phyloP scores from a whole-genome alignment of 2,329 filamentous ascomycete species.

The Bipolaris oryzae region DNA sequence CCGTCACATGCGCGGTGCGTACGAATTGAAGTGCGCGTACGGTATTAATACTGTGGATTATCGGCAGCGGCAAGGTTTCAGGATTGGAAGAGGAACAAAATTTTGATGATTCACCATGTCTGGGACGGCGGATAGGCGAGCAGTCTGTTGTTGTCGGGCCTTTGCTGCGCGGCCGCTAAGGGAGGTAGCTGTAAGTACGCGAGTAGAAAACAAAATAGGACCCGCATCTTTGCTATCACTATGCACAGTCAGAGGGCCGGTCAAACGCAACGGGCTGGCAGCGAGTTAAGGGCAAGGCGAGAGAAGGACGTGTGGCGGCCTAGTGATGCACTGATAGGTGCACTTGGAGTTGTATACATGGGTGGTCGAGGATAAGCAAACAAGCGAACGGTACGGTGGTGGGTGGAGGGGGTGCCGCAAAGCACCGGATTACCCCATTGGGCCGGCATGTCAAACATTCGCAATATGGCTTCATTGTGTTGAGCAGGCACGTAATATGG shows the following conservation, averaged over 20 bases:
- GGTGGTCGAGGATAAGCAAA: not conserved
- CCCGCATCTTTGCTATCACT: constrained; percentile 17
- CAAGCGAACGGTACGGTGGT: not conserved
- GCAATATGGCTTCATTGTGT: constrained; percentile 30
- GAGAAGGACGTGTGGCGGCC: constrained; percentile 18
- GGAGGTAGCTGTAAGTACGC: constrained; percentile 19
- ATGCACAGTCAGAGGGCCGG: constrained; percentile 17
- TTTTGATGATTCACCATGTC: constrained; percentile 16
- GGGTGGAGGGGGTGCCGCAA: constrained; percentile 19
- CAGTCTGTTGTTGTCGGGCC: constrained; percentile 31
- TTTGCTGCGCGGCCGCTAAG: constrained; percentile 16
- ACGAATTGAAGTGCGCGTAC: constrained; percentile 19
- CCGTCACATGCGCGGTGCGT: constrained; percentile 29
- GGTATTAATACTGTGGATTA: constrained; percentile 21
- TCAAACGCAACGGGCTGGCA: constrained; percentile 18
- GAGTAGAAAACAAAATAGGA: constrained; percentile 29
- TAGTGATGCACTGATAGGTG: constrained; percentile 28
- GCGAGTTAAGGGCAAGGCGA: constrained; percentile 21
- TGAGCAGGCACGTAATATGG: constrained; percentile 18
- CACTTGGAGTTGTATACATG: constrained; percentile 8
- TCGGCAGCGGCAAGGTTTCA: constrained; percentile 22
- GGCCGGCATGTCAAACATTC: constrained; percentile 21
- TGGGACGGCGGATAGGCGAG: constrained; percentile 30
- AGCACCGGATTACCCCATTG: constrained; percentile 19
- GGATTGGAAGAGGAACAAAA: not conserved